Evolutionary conservation across 345 rosid genomes (phyloP).

Genomic region (Aquilaria yunnanensis): DNA sequence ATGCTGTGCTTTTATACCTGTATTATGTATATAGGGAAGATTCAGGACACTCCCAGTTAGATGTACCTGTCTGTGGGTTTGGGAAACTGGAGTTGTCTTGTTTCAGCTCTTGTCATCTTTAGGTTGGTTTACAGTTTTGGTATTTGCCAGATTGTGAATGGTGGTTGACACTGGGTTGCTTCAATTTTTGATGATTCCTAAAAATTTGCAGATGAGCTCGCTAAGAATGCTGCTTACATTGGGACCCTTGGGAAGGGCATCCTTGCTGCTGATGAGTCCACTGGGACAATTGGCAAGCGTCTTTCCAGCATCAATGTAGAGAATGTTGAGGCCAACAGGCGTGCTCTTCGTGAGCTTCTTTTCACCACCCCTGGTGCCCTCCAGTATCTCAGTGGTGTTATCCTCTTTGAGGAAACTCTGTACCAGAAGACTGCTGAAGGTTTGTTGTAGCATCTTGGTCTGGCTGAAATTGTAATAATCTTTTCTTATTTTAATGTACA

Average conservation of each 20-base stretch:
- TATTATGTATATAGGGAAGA: too few relatives aligned
- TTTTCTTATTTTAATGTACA: neutral
- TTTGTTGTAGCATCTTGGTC: neutral
- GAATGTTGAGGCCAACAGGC: constrained; percentile 79
- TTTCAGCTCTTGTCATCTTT: too few relatives aligned
- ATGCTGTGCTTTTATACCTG: too few relatives aligned
- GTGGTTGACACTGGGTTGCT: too few relatives aligned
- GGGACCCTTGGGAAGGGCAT: constrained; percentile 99
- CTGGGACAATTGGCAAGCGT: constrained; percentile 93
- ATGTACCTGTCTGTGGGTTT: too few relatives aligned
- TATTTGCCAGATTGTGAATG: too few relatives aligned
- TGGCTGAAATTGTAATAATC: too few relatives aligned
- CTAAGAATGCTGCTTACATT: constrained; percentile 77
- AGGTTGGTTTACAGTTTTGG: too few relatives aligned
- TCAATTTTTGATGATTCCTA: neutral
- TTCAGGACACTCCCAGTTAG: too few relatives aligned
- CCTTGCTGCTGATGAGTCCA: constrained; percentile 98
- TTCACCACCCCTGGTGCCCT: constrained; percentile 76
- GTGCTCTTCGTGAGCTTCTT: constrained; percentile 88
- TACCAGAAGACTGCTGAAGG: constrained; percentile 75
- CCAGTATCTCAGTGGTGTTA: constrained; percentile 68
- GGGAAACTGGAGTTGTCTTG: too few relatives aligned
- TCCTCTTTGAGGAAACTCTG: constrained; percentile 82
- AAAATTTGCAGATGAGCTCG: constrained; percentile 61
- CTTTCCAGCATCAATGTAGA: constrained; percentile 83